Percentiles rank a stretch among this genome's conserved stretches.
phyloP scores from a whole-genome alignment of 495 filamentous ascomycete species.

The Penicillium taxi region DNA sequence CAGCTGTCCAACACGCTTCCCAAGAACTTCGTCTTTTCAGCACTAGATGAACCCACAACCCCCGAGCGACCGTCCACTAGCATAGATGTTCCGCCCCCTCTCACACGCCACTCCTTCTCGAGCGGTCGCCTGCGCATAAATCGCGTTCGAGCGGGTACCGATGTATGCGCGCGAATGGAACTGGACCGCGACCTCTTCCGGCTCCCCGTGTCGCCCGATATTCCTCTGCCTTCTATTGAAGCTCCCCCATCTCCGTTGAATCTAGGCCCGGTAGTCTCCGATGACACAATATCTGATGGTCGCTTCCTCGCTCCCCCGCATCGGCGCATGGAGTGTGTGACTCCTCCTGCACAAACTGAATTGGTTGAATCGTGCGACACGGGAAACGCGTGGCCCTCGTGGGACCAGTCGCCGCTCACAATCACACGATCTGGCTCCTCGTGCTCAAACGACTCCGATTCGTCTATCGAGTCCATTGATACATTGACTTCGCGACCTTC shows the following conservation, averaged over 20 bases:
- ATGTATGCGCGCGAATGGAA: constrained; percentile 33
- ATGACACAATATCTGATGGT: constrained; percentile 27
- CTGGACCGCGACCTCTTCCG: constrained; percentile 26
- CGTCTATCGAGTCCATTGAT: constrained; percentile 59
- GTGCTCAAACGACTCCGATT: constrained; percentile 59
- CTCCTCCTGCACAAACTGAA: constrained; percentile 51
- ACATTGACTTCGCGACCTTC: constrained; percentile 59
- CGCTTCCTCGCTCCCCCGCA: constrained; percentile 44
- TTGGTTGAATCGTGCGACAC: constrained; percentile 24
- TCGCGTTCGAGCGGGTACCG: constrained; percentile 39
- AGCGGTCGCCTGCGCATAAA: constrained; percentile 41
- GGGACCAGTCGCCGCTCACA: constrained; percentile 26
- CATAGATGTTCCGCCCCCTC: constrained; percentile 39
- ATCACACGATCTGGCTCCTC: constrained; percentile 50
- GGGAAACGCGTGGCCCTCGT: constrained; percentile 21
- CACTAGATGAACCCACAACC: constrained; percentile 48
- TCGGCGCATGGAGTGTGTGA: constrained; percentile 50
- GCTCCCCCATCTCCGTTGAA: too few relatives aligned
- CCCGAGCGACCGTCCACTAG: constrained; percentile 44
- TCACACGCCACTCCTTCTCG: constrained; percentile 43
- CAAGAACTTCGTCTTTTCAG: constrained; percentile 57
- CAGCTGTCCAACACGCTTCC: constrained; percentile 57
- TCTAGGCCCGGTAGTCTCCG: too few relatives aligned
- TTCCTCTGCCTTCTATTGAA: constrained; percentile 55
- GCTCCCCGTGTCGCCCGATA: constrained; percentile 30